These are phyloP conservation scores for Cucumis variabilis DNA, from an alignment of 331 rosid species.

Conservation along the genomic window DNA sequence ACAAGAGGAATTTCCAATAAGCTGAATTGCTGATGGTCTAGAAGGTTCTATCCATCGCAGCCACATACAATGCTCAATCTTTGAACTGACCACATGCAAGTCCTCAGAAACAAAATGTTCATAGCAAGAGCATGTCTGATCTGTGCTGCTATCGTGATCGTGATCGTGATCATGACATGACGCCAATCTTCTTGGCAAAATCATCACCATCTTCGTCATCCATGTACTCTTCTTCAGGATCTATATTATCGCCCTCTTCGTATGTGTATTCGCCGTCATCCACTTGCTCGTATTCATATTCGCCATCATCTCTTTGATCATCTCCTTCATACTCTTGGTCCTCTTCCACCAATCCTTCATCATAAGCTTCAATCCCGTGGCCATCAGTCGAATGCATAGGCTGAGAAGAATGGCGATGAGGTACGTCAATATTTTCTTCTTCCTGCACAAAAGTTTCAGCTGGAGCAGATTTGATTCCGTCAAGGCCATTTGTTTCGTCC, in stretches of 20 bases:
- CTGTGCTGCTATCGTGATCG: constrained; percentile 39
- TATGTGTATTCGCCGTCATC: constrained; percentile 76
- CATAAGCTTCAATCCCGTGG: constrained; percentile 54
- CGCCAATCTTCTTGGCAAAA: constrained; percentile 96
- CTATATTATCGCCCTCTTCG: constrained; percentile 81
- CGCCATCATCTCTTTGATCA: constrained; percentile 71
- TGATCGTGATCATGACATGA: constrained; percentile 51
- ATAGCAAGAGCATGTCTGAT: constrained; percentile 33
- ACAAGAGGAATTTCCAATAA: constrained; percentile 43
- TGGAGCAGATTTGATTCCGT: constrained; percentile 44
- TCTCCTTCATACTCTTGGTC: constrained; percentile 73
- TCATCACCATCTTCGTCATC: constrained; percentile 92
- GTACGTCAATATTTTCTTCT: constrained; percentile 36
- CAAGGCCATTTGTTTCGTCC: constrained; percentile 41
- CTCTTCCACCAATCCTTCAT: constrained; percentile 51
- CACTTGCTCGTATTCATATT: constrained; percentile 80
- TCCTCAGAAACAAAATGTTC: constrained; percentile 38
- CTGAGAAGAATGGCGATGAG: constrained; percentile 43
- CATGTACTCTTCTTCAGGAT: constrained; percentile 67
- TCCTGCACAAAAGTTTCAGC: constrained; percentile 47
- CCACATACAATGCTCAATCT: constrained; percentile 48
- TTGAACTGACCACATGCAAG: constrained; percentile 52
- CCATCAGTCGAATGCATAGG: constrained; percentile 31
- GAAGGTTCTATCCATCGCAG: constrained; percentile 53
- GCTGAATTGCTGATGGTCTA: constrained; percentile 42